Evolutionary conservation across 805 yeast species (phyloP).

Genomic region (Candida insectorum): DNA sequence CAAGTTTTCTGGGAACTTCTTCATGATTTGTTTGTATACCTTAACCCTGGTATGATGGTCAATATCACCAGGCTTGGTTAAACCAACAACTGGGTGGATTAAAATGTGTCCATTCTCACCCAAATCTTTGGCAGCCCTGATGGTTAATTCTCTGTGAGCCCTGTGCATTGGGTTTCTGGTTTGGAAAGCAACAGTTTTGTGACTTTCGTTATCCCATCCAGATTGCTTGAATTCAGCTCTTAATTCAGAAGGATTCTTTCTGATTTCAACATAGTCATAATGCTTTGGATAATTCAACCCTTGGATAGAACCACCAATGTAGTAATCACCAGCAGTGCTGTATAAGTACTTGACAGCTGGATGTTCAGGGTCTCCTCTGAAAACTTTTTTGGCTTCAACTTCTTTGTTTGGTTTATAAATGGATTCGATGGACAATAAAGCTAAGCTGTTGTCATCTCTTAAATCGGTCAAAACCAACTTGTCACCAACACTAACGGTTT

Average conservation of each 20-base stretch:
- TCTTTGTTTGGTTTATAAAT: constrained; percentile 79
- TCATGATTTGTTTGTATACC: constrained; percentile 87
- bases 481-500: constrained; percentile 47
- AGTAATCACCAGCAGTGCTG: constrained; percentile 75
- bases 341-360: constrained; percentile 79
- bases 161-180: constrained; percentile 99
- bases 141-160: constrained; percentile 95
- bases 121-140: constrained; percentile 92
- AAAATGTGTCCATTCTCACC: constrained; percentile 72
- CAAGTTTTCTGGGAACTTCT: constrained; percentile 91
- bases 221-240: constrained; percentile 77
- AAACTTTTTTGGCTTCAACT: constrained; percentile 78
- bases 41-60: constrained; percentile 97
- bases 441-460: constrained; percentile 74
- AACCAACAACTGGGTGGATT: constrained; percentile 95
- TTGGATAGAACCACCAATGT: constrained; percentile 84
- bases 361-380: constrained; percentile 96
- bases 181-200: constrained; percentile 87
- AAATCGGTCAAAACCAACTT: constrained; percentile 76
- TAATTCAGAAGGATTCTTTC: constrained; percentile 88
- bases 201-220: constrained; percentile 73
- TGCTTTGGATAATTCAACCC: constrained; percentile 83
- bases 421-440: constrained; percentile 76
- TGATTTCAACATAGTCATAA: constrained; percentile 82
- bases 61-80: constrained; percentile 96